Evolutionary conservation across 768 basidiomycete genomes (phyloP).

Genomic region (Candolleomyces eurysporus): DNA sequence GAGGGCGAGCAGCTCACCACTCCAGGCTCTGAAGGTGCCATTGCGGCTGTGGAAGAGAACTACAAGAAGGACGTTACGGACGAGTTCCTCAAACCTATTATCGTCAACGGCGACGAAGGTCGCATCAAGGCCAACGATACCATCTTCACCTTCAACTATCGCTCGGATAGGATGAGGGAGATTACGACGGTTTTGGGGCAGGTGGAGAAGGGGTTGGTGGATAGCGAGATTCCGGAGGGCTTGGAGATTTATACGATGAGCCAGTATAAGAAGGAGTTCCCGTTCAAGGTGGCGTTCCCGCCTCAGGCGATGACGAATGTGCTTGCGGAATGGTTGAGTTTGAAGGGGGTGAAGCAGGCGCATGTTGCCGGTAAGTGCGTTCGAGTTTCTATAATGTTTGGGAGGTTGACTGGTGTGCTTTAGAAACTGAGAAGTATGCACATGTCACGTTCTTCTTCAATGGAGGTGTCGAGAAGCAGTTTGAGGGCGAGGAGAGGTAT

Average conservation of each 20-base stretch:
- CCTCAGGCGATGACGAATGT: slow-evolving; percentile 93
- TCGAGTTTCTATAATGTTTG: background rate
- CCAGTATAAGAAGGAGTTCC: slow-evolving; percentile 86
- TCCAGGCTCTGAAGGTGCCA: slow-evolving; percentile 32
- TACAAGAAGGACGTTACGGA: slow-evolving; percentile 89
- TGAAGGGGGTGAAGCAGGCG: slow-evolving; percentile 77
- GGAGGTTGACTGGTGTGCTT: slow-evolving; percentile 13
- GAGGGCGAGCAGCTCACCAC: slow-evolving; percentile 42
- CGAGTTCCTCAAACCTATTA: slow-evolving; percentile 95
- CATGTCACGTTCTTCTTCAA: slow-evolving; percentile 99
- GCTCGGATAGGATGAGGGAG: slow-evolving; percentile 95
- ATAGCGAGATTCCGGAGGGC: slow-evolving; percentile 19
- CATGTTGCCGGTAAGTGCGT: slow-evolving; percentile 71
- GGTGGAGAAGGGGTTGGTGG: slow-evolving; percentile 73
- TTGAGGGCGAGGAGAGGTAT: slow-evolving; percentile 73
- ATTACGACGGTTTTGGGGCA: slow-evolving; percentile 79
- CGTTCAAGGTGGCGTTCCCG: slow-evolving; percentile 90
- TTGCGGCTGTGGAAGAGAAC: slow-evolving; percentile 68
- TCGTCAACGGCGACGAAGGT: slow-evolving; percentile 75
- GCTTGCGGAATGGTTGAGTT: slow-evolving; percentile 86
- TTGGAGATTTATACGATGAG: slow-evolving; percentile 91
- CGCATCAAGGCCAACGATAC: slow-evolving; percentile 87
- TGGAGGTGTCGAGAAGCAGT: slow-evolving; percentile 93
- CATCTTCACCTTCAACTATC: slow-evolving; percentile 96
- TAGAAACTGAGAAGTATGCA: slow-evolving; percentile 95